A percentile compares a stretch with the other conserved stretches of the same genome.
phyloP scores from a whole-genome alignment of 768 basidiomycete species.

The Podaxis pistillaris region DNA sequence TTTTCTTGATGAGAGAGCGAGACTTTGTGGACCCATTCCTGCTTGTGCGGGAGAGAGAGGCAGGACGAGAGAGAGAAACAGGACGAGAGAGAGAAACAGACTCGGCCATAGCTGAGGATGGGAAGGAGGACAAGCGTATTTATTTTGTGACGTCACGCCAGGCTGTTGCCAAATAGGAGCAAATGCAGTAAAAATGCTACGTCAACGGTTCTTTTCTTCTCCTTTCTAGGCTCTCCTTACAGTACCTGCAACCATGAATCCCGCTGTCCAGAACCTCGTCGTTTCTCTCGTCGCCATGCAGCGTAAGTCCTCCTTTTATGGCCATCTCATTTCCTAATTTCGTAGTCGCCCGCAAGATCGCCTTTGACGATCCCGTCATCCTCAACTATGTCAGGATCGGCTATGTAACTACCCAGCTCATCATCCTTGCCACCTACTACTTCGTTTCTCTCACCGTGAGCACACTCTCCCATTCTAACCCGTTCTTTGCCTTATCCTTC shows the following conservation, averaged over 20 bases:
- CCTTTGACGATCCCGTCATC: constrained; percentile 84
- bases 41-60: constrained; percentile 65
- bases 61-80: constrained; percentile 63
- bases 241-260: constrained; percentile 52
- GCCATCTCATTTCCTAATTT: background rate
- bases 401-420: constrained; percentile 72
- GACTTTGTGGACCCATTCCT: constrained; percentile 67
- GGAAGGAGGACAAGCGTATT: background rate
- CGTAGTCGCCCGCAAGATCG: constrained; percentile 85
- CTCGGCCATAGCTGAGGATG: background rate
- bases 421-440: constrained; percentile 78
- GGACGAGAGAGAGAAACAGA: constrained; percentile 58
- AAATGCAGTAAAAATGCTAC: constrained; percentile 10
- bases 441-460: constrained; percentile 72
- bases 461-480: constrained; percentile 3
- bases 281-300: constrained; percentile 96
- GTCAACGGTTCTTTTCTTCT: background rate
- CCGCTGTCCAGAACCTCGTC: constrained; percentile 77
- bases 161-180: constrained; percentile 1
- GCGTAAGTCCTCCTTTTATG: constrained; percentile 36
- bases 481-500: background rate
- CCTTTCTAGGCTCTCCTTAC: background rate
- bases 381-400: constrained; percentile 82
- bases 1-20: constrained; percentile 93
- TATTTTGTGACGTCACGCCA: constrained; percentile 7